Conservation (phyloP, 495 filamentous ascomycete species). For the Lentithecium fluviatile region DNA sequence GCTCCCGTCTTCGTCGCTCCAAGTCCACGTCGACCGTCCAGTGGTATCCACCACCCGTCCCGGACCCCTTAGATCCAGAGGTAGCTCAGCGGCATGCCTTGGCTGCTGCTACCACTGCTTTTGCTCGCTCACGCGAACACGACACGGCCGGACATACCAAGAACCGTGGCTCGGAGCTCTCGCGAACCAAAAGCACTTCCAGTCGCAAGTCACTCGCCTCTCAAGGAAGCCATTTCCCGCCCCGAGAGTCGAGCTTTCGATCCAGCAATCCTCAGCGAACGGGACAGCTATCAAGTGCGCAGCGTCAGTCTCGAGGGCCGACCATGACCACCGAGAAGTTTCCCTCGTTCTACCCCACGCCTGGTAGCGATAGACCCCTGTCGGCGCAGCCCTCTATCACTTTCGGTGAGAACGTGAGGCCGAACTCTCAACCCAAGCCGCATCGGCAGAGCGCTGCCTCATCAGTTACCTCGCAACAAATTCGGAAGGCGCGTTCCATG, state of each 20-base stretch:
- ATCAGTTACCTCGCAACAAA: slow-evolving; percentile 21
- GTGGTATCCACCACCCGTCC: slow-evolving; percentile 12
- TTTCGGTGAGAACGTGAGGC: slow-evolving; percentile 29
- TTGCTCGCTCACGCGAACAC: slow-evolving; percentile 31
- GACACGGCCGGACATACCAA: slow-evolving; percentile 8
- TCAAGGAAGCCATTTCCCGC: slow-evolving; percentile 35
- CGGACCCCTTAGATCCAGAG: slow-evolving; percentile 34
- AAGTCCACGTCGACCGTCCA: slow-evolving; percentile 39
- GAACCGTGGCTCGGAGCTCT: slow-evolving; percentile 8
- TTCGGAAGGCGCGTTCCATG: slow-evolving; percentile 36
- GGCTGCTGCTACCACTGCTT: slow-evolving; percentile 41
- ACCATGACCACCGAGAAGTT: slow-evolving; percentile 16
- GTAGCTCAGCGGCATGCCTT: slow-evolving; percentile 40
- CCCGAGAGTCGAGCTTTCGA: slow-evolving; percentile 28
- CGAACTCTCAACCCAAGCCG: slow-evolving; percentile 24
- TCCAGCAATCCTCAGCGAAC: slow-evolving; percentile 14
- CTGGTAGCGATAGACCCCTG: background rate
- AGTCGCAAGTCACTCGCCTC: slow-evolving; percentile 27
- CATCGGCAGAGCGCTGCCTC: slow-evolving; percentile 14
- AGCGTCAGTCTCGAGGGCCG: background rate
- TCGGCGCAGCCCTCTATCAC: slow-evolving; percentile 11
- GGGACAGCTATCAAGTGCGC: background rate
- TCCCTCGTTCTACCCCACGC: slow-evolving; percentile 8
- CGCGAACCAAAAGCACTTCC: slow-evolving; percentile 26
- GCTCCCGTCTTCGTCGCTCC: slow-evolving; percentile 37